A percentile compares a stretch with the other conserved stretches of the same genome.
These are phyloP conservation scores for Eutrema heterophyllum DNA, from an alignment of 345 rosid species.

Conservation along the genomic window DNA sequence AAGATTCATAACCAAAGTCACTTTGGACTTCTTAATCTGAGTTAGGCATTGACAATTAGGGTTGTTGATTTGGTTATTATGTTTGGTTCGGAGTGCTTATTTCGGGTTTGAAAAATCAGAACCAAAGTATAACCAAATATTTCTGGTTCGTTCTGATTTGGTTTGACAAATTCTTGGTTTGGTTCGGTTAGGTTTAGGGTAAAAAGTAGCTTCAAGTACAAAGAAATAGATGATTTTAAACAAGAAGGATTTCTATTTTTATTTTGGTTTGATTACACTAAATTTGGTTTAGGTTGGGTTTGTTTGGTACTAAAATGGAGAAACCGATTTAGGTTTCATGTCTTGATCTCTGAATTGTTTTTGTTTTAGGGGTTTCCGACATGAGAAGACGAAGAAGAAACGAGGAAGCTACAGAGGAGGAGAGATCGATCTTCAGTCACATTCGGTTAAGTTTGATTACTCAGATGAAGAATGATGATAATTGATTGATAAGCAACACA, in stretches of 20 bases:
- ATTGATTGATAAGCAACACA: constrained; percentile 2
- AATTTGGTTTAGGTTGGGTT: neutral
- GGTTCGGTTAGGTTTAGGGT: no score
- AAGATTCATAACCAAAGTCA: neutral
- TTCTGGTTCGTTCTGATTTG: no score
- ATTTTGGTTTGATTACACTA: neutral
- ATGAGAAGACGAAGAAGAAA: constrained; percentile 98
- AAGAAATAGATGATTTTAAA: no score
- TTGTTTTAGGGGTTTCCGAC: constrained; percentile 70
- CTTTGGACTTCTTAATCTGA: neutral
- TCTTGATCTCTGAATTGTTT: neutral
- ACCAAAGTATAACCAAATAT: no score
- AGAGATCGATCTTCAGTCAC: constrained; percentile 70
- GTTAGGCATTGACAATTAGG: neutral
- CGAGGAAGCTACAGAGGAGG: constrained; percentile 96
- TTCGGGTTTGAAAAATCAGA: neutral
- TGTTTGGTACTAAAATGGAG: neutral
- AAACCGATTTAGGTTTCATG: neutral
- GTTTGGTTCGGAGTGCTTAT: neutral
- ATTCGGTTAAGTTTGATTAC: constrained; percentile 79
- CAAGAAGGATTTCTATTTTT: no score
- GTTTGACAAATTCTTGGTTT: no score
- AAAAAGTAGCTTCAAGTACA: no score
- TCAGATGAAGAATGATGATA: constrained; percentile 61
- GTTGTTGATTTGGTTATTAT: neutral